Evolutionary conservation across 352 stramenopile species (phyloP).

Genomic region (Pythium dissotocum): DNA sequence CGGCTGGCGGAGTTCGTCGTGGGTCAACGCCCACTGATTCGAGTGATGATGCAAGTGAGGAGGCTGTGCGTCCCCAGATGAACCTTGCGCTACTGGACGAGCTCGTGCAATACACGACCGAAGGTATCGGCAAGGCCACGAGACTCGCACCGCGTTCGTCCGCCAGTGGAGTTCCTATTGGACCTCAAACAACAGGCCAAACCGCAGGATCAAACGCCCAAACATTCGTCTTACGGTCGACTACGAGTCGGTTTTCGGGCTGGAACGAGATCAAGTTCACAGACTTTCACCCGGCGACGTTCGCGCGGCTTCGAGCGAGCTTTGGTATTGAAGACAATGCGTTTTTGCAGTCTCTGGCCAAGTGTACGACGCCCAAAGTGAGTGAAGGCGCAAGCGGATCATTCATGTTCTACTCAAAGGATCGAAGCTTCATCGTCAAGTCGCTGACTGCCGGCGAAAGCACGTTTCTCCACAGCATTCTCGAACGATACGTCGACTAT

Average conservation of each 20-base stretch:
- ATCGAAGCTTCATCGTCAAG: conserved; percentile 84
- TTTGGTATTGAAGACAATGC: conserved; percentile 58
- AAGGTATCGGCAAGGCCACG: conserved; percentile 67
- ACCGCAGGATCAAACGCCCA: conserved; percentile 3
- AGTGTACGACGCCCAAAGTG: conserved; percentile 73
- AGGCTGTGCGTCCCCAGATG: conserved; percentile 70
- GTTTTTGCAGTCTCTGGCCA: conserved; percentile 58
- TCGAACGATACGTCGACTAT: conserved; percentile 66
- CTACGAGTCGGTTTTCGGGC: conserved; percentile 27
- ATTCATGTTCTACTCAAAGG: conserved; percentile 84
- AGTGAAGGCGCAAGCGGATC: conserved; percentile 76
- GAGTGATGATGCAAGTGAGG: conserved; percentile 48
- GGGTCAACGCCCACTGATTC: conserved; percentile 15
- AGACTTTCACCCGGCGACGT: conserved; percentile 53
- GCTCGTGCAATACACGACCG: conserved; percentile 76
- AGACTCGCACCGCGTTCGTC: conserved; percentile 27
- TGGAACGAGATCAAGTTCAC: conserved; percentile 67
- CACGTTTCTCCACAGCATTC: conserved; percentile 62
- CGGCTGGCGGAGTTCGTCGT: conserved; percentile 18
- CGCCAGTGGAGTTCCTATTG: conserved; percentile 8
- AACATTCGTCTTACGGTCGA: conserved; percentile 49
- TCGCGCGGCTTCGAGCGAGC: conserved; percentile 49
- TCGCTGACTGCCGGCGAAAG: conserved; percentile 63
- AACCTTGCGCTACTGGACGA: conserved; percentile 78
- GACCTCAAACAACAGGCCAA: background rate